These are phyloP conservation scores for Fagus sylvatica DNA, from an alignment of 306 rosid species.

Conservation along the genomic window DNA sequence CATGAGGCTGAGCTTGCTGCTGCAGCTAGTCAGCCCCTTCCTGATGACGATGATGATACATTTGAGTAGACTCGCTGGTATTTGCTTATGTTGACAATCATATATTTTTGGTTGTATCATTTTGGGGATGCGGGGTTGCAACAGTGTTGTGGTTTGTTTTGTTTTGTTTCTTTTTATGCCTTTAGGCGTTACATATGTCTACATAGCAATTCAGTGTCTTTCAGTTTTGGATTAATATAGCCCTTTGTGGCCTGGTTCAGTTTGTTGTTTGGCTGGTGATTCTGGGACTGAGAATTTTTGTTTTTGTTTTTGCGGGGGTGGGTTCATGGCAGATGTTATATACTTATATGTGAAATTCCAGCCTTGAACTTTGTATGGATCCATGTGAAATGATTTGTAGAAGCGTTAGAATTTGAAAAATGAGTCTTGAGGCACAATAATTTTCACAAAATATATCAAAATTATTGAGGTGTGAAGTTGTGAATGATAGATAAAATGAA, in stretches of 20 bases:
- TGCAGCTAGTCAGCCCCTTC: constrained; percentile 80
- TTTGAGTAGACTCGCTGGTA: constrained; percentile 51
- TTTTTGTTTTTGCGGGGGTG: too few species aligned
- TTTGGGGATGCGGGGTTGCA: constrained; percentile 8
- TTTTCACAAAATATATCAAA: too few species aligned
- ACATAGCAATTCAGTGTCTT: background rate
- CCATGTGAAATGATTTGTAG: too few species aligned
- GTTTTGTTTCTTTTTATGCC: background rate
- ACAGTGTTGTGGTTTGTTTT: constrained; percentile 6
- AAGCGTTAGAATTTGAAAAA: too few species aligned
- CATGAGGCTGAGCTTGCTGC: constrained; percentile 66
- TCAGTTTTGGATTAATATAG: background rate
- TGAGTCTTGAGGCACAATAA: too few species aligned
- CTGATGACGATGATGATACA: constrained; percentile 73
- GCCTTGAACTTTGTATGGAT: too few species aligned
- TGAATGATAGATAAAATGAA: too few species aligned
- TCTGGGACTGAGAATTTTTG: too few species aligned
- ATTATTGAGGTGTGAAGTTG: too few species aligned
- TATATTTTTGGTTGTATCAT: constrained; percentile 26
- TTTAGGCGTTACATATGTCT: background rate
- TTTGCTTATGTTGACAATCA: constrained; percentile 21
- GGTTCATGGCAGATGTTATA: too few species aligned
- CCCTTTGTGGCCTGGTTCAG: background rate
- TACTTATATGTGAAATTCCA: too few species aligned
- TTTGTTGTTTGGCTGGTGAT: background rate